These are phyloP conservation scores for Termitomyces sp. DNA, from an alignment of 768 basidiomycete genomes.

Conservation along the genomic window DNA sequence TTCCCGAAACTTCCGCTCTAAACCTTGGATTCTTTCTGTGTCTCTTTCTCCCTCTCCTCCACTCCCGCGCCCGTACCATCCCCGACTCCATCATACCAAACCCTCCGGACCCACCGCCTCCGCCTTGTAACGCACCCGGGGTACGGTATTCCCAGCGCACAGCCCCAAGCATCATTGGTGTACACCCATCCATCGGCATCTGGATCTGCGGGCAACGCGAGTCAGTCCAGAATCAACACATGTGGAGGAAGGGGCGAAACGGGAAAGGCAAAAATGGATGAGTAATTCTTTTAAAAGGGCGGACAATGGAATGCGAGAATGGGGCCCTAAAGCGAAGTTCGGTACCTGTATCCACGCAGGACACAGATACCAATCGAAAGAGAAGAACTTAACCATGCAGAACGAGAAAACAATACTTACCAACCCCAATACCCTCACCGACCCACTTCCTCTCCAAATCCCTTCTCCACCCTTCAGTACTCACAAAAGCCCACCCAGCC, in stretches of 20 bases:
- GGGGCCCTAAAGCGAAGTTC: not conserved
- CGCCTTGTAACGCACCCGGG: conserved; percentile 53
- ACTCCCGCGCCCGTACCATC: not conserved
- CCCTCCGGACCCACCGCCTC: conserved; percentile 64
- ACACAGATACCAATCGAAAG: not conserved
- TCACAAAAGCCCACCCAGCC: conserved; percentile 68
- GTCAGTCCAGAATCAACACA: not conserved
- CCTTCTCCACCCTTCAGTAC: conserved; percentile 73
- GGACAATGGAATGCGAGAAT: too few species aligned
- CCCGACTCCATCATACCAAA: conserved; percentile 44
- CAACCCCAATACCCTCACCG: conserved; percentile 2
- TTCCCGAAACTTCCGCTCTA: not conserved
- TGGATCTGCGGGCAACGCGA: not conserved
- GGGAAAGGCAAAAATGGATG: not conserved
- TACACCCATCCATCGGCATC: conserved; percentile 74
- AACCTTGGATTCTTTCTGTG: not conserved
- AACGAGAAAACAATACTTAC: not conserved
- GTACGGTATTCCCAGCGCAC: conserved; percentile 37
- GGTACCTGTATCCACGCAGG: not conserved
- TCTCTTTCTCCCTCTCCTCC: not conserved
- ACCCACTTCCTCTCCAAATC: conserved; percentile 61
- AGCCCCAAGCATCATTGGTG: conserved; percentile 71
- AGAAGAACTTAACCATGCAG: not conserved
- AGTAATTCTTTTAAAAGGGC: too few species aligned
- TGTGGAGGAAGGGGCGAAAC: not conserved